phyloP scores from a whole-genome alignment of 2,329 filamentous ascomycete species.

The Botrytis elliptica region DNA sequence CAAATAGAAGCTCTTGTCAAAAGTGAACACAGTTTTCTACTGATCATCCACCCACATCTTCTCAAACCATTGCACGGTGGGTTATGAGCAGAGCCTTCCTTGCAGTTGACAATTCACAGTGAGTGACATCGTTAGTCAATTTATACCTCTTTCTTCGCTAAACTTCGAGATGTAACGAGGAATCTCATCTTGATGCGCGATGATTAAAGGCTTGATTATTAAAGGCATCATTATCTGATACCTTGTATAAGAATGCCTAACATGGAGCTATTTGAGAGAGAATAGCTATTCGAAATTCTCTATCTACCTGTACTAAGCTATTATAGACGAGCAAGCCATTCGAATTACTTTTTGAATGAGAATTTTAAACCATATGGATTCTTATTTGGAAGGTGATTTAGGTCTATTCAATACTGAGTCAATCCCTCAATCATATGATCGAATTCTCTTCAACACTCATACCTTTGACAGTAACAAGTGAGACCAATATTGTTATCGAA shows the following conservation, averaged over 20 bases:
- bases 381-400: too few species aligned
- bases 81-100: too few species aligned
- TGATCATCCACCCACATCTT: background rate
- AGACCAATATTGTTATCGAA: background rate
- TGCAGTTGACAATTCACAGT: background rate
- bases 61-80: too few species aligned
- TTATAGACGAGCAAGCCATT: background rate
- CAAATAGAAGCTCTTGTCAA: accelerated
- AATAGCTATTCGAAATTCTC: too few species aligned
- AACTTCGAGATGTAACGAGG: background rate
- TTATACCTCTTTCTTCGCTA: background rate
- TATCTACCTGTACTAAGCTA: accelerated
- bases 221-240: background rate
- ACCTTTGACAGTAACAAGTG: background rate
- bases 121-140: background rate
- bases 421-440: too few species aligned
- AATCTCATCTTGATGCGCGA: background rate
- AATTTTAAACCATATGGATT: background rate
- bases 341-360: too few species aligned
- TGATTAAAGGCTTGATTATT: too few species aligned
- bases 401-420: too few species aligned
- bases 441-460: background rate
- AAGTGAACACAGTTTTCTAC: background rate
- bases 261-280: background rate
- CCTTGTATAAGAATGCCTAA: accelerated